These are phyloP conservation scores for Pseudomassariella vexata DNA, from an alignment of 2,329 filamentous ascomycete species.

Conservation along the genomic window DNA sequence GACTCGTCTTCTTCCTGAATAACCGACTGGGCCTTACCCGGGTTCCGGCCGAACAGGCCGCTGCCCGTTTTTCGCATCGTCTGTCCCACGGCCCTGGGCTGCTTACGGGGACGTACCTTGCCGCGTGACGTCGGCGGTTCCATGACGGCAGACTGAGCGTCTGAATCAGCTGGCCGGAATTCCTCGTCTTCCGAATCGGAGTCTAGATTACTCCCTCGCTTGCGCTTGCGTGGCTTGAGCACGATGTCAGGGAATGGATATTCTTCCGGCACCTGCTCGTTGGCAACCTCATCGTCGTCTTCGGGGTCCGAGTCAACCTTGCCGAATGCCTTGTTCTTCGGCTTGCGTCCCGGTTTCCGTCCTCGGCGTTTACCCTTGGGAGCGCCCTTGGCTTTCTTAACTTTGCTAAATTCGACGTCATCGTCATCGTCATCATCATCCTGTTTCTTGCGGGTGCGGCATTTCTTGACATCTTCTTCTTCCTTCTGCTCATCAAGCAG, in stretches of 20 bases:
- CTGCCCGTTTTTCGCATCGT: conserved; percentile 10
- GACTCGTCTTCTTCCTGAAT: conserved; percentile 9
- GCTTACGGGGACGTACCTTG: conserved; percentile 11
- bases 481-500: conserved; percentile 37
- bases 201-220: conserved; percentile 13
- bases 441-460: conserved; percentile 12
- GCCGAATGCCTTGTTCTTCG: conserved; percentile 23
- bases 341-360: conserved; percentile 23
- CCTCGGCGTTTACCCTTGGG: conserved; percentile 19
- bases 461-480: conserved; percentile 14
- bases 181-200: conserved; percentile 20
- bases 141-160: conserved; percentile 12
- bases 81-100: conserved; percentile 7
- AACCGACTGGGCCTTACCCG: conserved; percentile 3
- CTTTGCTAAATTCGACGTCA: conserved; percentile 14
- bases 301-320: conserved; percentile 19
- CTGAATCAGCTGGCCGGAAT: conserved; percentile 19
- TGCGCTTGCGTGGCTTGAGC: conserved; percentile 18
- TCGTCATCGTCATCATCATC: conserved; percentile 12
- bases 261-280: conserved; percentile 16
- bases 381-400: conserved; percentile 22
- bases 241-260: conserved; percentile 16
- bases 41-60: conserved; percentile 9
- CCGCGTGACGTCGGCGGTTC: conserved; percentile 9
- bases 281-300: conserved; percentile 17